Conservation (phyloP, 164 flowering plant genomes). For the Vitis rupestris region DNA sequence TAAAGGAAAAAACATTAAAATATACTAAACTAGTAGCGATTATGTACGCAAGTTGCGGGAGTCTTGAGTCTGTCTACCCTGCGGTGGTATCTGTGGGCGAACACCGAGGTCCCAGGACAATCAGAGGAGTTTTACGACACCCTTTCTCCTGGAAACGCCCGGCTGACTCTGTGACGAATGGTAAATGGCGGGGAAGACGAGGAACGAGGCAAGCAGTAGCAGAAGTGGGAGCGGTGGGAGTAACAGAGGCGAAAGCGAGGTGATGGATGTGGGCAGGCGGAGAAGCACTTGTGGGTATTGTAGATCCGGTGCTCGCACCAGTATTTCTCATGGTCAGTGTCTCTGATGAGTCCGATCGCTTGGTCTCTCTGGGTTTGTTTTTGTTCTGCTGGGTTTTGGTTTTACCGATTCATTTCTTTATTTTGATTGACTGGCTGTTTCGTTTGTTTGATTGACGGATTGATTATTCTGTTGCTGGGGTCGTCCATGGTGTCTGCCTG, state of each 20-base stretch:
- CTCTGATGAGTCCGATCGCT: neutral
- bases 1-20: too few species aligned
- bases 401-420: neutral
- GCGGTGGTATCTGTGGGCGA: too few species aligned
- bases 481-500: too few species aligned
- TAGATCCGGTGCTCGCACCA: slow-evolving; percentile 50
- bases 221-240: slow-evolving; percentile 15
- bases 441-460: neutral
- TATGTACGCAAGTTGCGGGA: neutral
- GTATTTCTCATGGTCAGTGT: slow-evolving; percentile 61
- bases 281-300: slow-evolving; percentile 79
- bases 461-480: neutral
- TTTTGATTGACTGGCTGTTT: neutral
- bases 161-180: neutral
- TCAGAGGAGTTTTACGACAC: too few species aligned
- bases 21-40: neutral
- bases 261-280: slow-evolving; percentile 54
- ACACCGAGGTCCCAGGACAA: too few species aligned
- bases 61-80: too few species aligned
- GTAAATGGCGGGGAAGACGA: slow-evolving; percentile 34
- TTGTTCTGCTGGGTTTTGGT: neutral
- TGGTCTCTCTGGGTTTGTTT: neutral
- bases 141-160: neutral
- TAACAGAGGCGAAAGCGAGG: slow-evolving; percentile 47
- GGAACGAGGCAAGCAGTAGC: slow-evolving; percentile 57